These are phyloP conservation scores for Saccharomycopsis hybrid DNA, from an alignment of 1,139 yeast species.

Conservation along the genomic window DNA sequence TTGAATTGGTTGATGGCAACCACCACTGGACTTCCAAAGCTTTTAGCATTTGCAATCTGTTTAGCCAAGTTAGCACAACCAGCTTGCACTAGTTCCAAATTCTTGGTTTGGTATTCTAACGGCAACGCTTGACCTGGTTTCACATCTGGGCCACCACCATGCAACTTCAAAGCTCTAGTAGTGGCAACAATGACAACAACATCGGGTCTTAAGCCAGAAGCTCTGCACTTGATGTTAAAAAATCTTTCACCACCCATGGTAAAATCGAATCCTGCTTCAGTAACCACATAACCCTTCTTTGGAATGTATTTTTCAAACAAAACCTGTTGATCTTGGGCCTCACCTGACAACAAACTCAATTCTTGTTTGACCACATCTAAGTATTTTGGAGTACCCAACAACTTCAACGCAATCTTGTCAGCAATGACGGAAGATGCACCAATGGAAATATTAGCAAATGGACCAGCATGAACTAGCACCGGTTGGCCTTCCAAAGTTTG, in stretches of 20 bases:
- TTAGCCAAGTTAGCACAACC: conserved; percentile 73
- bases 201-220: conserved; percentile 67
- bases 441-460: conserved; percentile 79
- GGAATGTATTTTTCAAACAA: conserved; percentile 18
- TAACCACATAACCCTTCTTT: conserved; percentile 60
- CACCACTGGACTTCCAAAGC: conserved; percentile 70
- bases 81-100: conserved; percentile 52
- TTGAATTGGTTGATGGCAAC: conserved; percentile 75
- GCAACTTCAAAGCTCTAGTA: conserved; percentile 70
- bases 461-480: conserved; percentile 80
- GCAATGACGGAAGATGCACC: conserved; percentile 85
- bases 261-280: conserved; percentile 83
- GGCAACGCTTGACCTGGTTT: conserved; percentile 77
- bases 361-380: conserved; percentile 13
- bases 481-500: conserved; percentile 84
- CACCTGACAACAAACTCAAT: conserved; percentile 21
- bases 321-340: conserved; percentile 36
- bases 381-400: conserved; percentile 38
- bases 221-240: conserved; percentile 71
- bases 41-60: conserved; percentile 64
- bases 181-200: conserved; percentile 76
- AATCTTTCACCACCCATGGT: conserved; percentile 89
- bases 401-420: conserved; percentile 64
- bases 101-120: conserved; percentile 58
- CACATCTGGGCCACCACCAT: conserved; percentile 81